phyloP scores from a whole-genome alignment of 352 stramenopile species.

The Globisporangium yorkense region DNA sequence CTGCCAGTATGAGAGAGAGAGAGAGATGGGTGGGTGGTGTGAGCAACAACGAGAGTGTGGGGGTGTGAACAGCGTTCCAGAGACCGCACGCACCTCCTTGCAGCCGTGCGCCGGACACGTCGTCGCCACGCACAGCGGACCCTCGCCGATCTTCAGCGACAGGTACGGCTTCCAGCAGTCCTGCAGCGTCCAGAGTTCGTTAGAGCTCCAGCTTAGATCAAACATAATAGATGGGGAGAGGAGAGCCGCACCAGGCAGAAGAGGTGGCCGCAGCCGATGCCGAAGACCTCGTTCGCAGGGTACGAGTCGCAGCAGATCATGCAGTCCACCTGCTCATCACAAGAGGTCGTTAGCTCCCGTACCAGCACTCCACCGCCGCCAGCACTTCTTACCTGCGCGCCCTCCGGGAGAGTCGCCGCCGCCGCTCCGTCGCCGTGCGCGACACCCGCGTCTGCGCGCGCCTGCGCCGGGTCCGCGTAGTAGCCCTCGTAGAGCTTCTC shows the following conservation, averaged over 20 bases:
- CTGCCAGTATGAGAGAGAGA: slow-evolving; percentile 8
- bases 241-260: slow-evolving; percentile 91
- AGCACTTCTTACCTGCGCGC: slow-evolving; percentile 27
- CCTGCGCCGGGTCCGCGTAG: slow-evolving; percentile 62
- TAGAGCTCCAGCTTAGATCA: not conserved
- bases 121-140: slow-evolving; percentile 90
- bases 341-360: not conserved
- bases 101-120: slow-evolving; percentile 95
- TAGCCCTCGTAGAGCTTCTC: slow-evolving; percentile 88
- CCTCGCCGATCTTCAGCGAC: slow-evolving; percentile 88
- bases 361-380: not conserved
- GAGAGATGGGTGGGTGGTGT: not conserved
- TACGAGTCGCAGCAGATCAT: slow-evolving; percentile 96
- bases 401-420: slow-evolving; percentile 27
- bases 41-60: no score
- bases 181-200: slow-evolving; percentile 12
- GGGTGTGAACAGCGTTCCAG: not conserved
- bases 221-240: not conserved
- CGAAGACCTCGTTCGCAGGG: slow-evolving; percentile 59
- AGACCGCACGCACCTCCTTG: slow-evolving; percentile 67
- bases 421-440: slow-evolving; percentile 50
- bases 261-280: slow-evolving; percentile 95
- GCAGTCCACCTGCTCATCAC: slow-evolving; percentile 50
- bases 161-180: slow-evolving; percentile 85
- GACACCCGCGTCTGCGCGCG: slow-evolving; percentile 47